Conservation (phyloP, 176 grass and related monocot species). For the Oryza brachyantha region DNA sequence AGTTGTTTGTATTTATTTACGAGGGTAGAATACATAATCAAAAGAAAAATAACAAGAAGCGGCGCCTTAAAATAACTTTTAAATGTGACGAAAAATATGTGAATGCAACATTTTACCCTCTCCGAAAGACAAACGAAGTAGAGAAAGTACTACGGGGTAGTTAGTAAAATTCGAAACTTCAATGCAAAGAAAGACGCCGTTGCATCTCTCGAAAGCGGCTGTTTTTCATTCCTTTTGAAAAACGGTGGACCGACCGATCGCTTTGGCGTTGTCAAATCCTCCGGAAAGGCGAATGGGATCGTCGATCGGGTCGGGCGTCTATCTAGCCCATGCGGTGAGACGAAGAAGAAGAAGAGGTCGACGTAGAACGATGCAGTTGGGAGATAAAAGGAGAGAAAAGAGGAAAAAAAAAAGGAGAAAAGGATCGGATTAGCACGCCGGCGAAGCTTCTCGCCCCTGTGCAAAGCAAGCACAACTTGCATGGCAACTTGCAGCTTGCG, state of each 20-base stretch:
- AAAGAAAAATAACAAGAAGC: too few species aligned
- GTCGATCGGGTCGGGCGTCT: too few species aligned
- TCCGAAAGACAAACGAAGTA: background rate
- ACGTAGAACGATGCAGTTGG: background rate
- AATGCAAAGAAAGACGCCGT: background rate
- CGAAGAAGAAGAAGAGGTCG: background rate
- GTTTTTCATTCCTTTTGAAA: background rate
- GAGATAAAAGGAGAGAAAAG: background rate
- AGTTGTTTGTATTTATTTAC: too few species aligned
- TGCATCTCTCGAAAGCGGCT: background rate
- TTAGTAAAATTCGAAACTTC: background rate
- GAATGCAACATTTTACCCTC: background rate
- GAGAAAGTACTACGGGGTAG: too few species aligned
- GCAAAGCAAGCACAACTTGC: conserved; percentile 33
- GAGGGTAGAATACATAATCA: too few species aligned
- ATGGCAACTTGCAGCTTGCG: conserved; percentile 3
- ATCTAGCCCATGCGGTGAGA: background rate
- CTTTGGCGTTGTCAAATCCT: background rate
- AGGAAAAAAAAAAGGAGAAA: too few species aligned
- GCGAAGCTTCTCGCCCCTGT: background rate
- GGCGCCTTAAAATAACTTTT: background rate
- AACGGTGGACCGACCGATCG: background rate
- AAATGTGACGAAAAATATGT: background rate
- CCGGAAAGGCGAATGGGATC: background rate
- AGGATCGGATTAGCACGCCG: background rate